Percentiles rank a stretch among this genome's conserved stretches.
phyloP scores from a whole-genome alignment of 345 rosid genomes.

The Lenwebbia sp. region DNA sequence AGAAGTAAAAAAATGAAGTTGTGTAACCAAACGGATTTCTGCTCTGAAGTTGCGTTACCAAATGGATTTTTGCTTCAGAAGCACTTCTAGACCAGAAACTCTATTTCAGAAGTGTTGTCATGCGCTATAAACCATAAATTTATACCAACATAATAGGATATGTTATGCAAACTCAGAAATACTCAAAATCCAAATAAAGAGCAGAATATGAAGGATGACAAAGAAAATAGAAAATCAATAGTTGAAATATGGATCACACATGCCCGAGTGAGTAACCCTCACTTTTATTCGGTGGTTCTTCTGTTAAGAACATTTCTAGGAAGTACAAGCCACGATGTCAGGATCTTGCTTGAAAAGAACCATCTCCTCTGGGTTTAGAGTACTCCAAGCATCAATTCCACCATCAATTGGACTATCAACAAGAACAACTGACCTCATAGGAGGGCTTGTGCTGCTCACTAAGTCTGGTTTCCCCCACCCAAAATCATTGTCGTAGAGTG shows the following conservation, averaged over 20 bases:
- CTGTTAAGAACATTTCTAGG: not conserved
- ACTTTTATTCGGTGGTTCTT: not conserved
- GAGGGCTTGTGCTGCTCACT: constrained; percentile 18
- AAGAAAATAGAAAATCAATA: no score
- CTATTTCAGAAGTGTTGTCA: no score
- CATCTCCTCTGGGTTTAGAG: constrained; percentile 8
- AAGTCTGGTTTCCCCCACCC: constrained; percentile 51
- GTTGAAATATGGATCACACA: not conserved
- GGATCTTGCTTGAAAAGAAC: not conserved
- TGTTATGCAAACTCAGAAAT: not conserved
- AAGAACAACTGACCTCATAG: constrained; percentile 12
- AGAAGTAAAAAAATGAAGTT: no score
- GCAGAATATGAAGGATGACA: no score
- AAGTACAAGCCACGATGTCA: not conserved
- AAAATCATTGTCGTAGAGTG: constrained; percentile 32
- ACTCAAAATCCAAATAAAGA: not conserved
- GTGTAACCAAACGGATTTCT: no score
- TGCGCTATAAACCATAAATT: not conserved
- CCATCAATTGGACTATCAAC: constrained; percentile 23
- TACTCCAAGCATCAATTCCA: constrained; percentile 42
- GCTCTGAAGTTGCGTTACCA: no score
- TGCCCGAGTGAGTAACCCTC: not conserved
- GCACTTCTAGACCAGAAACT: no score
- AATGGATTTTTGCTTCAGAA: no score
- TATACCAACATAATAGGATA: not conserved